Evolutionary conservation across 2,329 filamentous ascomycete species (phyloP), one percentile per base, ranked within the genome.

Genomic region (Talaromyces sp.): DNA sequence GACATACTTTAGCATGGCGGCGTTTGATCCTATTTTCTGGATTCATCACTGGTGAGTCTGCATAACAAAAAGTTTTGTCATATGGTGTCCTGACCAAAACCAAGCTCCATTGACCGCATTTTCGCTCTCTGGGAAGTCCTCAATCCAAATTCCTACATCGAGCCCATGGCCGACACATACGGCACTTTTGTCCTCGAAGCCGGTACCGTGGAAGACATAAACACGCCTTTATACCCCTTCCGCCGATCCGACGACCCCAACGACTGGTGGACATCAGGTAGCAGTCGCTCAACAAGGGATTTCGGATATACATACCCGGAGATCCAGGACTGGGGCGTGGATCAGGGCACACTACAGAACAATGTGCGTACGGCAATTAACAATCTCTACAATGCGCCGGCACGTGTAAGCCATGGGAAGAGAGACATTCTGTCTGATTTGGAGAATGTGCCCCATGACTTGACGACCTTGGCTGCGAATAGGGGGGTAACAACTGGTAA

Each of bases 301-400:
- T 88, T 94, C 70, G 86, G 86, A 13, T 94, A 94, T 69, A 85
- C 84, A 0, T 95, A 95, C 67, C 78, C 84, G 0, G 89, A 93
- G 63, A 81, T 85, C 33, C 64, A 76, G 15, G 73, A 75, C 58
- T 76, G 75, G 68, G 71, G 65, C 66, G 64, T 67, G 65, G 63
- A 54, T 56, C 68, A 28, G 69, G 66, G 60, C 71, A 73, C 67
- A 70, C 67, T 71, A 63, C 60, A 57, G 39, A 66, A 72, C 0
- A 72, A 80, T 5, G 77, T 85, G 28, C 75, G 75, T 45, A 71
- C 72, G 1, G 70, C 78, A 1, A 78, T 92, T 63, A 89, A 89
- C 66, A 72, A 68, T 2, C 74, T 88, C 0, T 88, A 89, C 66
- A 84, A 83, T 33, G 45, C 60, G 3, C 52, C 53, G 3, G 52